phyloP scores from a whole-genome alignment of 148 eudicot genomes.

The Fagopyrum esculentum region DNA sequence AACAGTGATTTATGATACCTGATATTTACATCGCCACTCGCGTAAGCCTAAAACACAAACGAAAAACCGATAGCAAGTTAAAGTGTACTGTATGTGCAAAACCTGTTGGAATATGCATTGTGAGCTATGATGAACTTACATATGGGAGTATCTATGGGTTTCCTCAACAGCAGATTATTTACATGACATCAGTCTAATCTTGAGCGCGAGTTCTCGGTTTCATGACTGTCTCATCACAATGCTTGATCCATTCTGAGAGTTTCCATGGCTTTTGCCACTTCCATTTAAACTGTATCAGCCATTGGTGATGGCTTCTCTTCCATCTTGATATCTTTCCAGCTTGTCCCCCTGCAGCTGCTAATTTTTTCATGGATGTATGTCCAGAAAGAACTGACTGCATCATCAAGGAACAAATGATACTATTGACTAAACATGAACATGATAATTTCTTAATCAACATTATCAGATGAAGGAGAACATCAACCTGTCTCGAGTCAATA shows the following conservation, averaged over 20 bases:
- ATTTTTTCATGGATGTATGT: conserved; percentile 79
- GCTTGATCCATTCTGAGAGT: conserved; percentile 94
- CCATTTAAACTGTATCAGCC: conserved; percentile 97
- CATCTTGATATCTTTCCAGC: conserved; percentile 93
- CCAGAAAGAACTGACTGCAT: conserved; percentile 83
- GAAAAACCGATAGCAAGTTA: too few species aligned
- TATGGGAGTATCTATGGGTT: too few species aligned
- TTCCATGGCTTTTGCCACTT: conserved; percentile 99
- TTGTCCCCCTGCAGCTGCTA: conserved; percentile 67
- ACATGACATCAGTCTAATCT: conserved; percentile 39
- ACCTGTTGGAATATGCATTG: too few species aligned
- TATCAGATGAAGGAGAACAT: not conserved
- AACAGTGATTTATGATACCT: not conserved
- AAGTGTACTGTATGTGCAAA: too few species aligned
- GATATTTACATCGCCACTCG: too few species aligned
- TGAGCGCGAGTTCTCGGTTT: conserved; percentile 64
- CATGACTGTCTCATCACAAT: conserved; percentile 88
- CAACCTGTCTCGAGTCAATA: conserved; percentile 77
- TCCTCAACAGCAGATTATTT: conserved; percentile 11
- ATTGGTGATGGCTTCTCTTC: conserved; percentile 99
- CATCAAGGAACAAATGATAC: not conserved
- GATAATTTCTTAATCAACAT: not conserved
- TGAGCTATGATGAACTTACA: too few species aligned
- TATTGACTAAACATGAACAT: not conserved
- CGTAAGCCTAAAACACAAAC: too few species aligned